Evolutionary conservation across 2,329 filamentous ascomycete species (phyloP).

Genomic region (Hypomyces rosellus): DNA sequence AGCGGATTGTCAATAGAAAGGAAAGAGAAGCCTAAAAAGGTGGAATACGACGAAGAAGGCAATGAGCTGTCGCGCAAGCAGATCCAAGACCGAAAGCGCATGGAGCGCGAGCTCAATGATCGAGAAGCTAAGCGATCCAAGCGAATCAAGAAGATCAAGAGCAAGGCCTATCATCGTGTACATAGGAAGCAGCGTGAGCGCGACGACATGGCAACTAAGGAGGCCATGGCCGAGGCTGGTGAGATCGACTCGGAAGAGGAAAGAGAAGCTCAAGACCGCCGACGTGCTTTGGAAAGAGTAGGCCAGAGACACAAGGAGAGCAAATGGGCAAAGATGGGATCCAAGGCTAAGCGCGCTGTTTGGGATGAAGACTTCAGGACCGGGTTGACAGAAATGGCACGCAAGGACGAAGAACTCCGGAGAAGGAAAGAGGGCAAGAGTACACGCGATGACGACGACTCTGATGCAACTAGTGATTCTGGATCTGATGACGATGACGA

Average conservation of each 20-base stretch:
- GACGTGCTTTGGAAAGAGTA: slow-evolving; percentile 77
- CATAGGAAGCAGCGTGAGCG: slow-evolving; percentile 68
- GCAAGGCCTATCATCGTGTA: slow-evolving; percentile 86
- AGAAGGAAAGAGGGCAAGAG: slow-evolving; percentile 69
- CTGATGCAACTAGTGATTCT: slow-evolving; percentile 49
- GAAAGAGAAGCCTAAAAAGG: slow-evolving; percentile 43
- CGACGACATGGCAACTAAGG: slow-evolving; percentile 45
- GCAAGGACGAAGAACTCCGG: slow-evolving; percentile 74
- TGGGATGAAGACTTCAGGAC: slow-evolving; percentile 85
- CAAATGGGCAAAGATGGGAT: slow-evolving; percentile 85
- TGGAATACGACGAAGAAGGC: slow-evolving; percentile 61
- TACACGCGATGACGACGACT: slow-evolving; percentile 40
- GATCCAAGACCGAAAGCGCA: slow-evolving; percentile 66
- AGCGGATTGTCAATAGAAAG: slow-evolving; percentile 62
- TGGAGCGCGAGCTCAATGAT: slow-evolving; percentile 77
- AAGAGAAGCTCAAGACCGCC: slow-evolving; percentile 60
- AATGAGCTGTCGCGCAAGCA: slow-evolving; percentile 67
- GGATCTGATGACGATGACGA: slow-evolving; percentile 55
- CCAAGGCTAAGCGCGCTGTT: slow-evolving; percentile 68
- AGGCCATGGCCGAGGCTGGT: slow-evolving; percentile 50
- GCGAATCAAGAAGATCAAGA: slow-evolving; percentile 98
- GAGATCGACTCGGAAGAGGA: slow-evolving; percentile 60
- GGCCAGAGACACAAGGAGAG: slow-evolving; percentile 79
- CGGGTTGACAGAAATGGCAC: slow-evolving; percentile 73
- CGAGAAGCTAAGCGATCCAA: slow-evolving; percentile 83